Evolutionary conservation across 2,329 filamentous ascomycete species (phyloP).

Genomic region (Alternaria alternata): DNA sequence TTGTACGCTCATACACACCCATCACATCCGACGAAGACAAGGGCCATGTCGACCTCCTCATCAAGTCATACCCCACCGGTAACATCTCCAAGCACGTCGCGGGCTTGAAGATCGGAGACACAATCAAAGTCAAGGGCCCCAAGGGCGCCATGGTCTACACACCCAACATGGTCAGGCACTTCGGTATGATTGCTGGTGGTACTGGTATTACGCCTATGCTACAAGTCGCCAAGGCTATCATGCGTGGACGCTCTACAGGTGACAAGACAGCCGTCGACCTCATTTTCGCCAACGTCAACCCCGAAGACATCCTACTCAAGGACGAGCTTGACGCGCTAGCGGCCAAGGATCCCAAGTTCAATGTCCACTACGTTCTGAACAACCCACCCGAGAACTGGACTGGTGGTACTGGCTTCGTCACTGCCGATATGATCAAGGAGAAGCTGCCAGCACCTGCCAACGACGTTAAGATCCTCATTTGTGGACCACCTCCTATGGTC

Average conservation of each 20-base stretch:
- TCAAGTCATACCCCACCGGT: slow-evolving; percentile 97
- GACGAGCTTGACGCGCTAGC: slow-evolving; percentile 86
- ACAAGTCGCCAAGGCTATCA: slow-evolving; percentile 89
- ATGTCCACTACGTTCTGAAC: slow-evolving; percentile 94
- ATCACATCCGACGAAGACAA: slow-evolving; percentile 59
- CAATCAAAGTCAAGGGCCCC: slow-evolving; percentile 89
- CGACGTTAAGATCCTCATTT: slow-evolving; percentile 93
- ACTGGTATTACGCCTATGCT: slow-evolving; percentile 99
- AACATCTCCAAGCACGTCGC: slow-evolving; percentile 97
- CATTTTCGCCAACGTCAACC: slow-evolving; percentile 96
- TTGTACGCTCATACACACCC: slow-evolving; percentile 54
- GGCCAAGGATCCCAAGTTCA: slow-evolving; percentile 79
- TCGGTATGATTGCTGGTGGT: slow-evolving; percentile 97
- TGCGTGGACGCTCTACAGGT: slow-evolving; percentile 75
- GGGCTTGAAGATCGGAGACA: slow-evolving; percentile 76
- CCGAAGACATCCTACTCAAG: slow-evolving; percentile 89
- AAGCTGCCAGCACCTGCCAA: slow-evolving; percentile 80
- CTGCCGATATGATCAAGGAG: slow-evolving; percentile 91
- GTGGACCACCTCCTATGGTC: slow-evolving; percentile 96
- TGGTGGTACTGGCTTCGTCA: slow-evolving; percentile 94
- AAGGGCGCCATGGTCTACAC: slow-evolving; percentile 98
- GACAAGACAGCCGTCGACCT: slow-evolving; percentile 87
- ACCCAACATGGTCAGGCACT: slow-evolving; percentile 94
- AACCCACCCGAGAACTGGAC: slow-evolving; percentile 92
- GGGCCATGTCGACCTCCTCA: slow-evolving; percentile 93